These are phyloP conservation scores for Fraxinus baroniana DNA, from an alignment of 305 asterid species.

Conservation along the genomic window DNA sequence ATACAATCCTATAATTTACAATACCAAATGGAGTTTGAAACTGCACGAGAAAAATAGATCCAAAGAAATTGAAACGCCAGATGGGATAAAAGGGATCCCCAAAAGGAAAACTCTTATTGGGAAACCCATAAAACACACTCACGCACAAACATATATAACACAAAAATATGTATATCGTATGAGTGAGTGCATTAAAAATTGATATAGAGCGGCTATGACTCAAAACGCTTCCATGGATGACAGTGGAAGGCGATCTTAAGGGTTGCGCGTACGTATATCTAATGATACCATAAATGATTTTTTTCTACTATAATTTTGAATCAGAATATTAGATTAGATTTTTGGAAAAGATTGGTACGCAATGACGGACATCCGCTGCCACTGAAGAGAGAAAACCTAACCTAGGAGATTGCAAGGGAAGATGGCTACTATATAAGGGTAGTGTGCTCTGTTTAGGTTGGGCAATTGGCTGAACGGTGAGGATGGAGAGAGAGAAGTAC, in stretches of 20 bases:
- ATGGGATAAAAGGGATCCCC: constrained; percentile 33
- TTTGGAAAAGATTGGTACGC: no score
- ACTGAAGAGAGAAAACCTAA: background rate
- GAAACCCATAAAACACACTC: constrained; percentile 30
- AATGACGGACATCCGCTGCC: background rate
- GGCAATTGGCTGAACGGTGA: background rate
- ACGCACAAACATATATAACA: background rate
- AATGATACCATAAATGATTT: background rate
- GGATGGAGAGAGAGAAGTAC: no score
- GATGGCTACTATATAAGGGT: background rate
- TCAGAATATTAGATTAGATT: background rate
- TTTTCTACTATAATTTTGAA: background rate
- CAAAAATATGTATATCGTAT: background rate
- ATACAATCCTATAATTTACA: constrained; percentile 6
- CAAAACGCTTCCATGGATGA: constrained; percentile 72
- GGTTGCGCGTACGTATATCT: constrained; percentile 44
- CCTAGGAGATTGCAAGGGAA: background rate
- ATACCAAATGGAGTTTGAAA: constrained; percentile 3
- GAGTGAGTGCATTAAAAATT: constrained; percentile 19
- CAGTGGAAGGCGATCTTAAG: constrained; percentile 92
- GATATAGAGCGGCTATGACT: constrained; percentile 83
- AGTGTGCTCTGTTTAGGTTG: background rate
- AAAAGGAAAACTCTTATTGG: constrained; percentile 50
- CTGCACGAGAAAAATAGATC: constrained; percentile 19
- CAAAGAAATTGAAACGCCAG: constrained; percentile 16